These are phyloP conservation scores for Trypanosoma cruzi DNA, from an alignment of 208 protist genomes.

Conservation along the genomic window DNA sequence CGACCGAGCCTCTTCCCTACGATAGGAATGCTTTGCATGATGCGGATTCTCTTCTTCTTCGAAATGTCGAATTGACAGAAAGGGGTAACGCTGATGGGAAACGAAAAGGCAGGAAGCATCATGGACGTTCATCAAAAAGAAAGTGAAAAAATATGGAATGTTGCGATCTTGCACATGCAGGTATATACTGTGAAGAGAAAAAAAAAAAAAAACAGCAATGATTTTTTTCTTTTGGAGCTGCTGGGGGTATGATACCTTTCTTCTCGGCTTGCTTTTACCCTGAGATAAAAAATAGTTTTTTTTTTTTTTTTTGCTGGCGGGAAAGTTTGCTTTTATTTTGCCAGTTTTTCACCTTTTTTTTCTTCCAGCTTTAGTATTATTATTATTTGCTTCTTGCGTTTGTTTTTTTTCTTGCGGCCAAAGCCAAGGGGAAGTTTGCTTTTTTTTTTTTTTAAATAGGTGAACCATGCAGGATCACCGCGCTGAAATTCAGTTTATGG, in stretches of 20 bases:
- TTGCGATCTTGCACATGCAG: too few relatives aligned
- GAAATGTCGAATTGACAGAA: conserved; percentile 36
- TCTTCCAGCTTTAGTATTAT: too few relatives aligned
- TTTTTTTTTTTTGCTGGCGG: too few relatives aligned
- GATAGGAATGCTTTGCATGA: conserved; percentile 34
- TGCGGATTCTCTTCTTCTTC: conserved; percentile 51
- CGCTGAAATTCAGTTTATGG: conserved; percentile 63
- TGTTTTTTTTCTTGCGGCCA: background rate
- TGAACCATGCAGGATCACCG: conserved; percentile 68
- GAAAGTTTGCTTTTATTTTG: too few relatives aligned
- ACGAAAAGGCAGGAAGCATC: conserved; percentile 23
- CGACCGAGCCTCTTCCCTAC: conserved; percentile 36
- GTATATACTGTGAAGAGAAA: too few relatives aligned
- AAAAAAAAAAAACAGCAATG: conserved; percentile 7
- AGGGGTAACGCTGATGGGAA: conserved; percentile 25
- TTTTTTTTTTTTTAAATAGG: too few relatives aligned
- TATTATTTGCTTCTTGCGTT: too few relatives aligned
- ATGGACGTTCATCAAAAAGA: conserved; percentile 3
- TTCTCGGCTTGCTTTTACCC: too few relatives aligned
- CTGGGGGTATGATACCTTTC: too few relatives aligned
- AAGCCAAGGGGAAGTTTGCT: too few relatives aligned
- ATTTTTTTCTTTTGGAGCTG: too few relatives aligned
- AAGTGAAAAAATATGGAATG: conserved; percentile 12
- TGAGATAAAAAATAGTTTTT: conserved; percentile 10
- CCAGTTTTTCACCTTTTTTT: too few relatives aligned